Base-by-base conservation (phyloP, 2,329 filamentous ascomycete genomes). In the Ilyonectria robusta region DNA sequence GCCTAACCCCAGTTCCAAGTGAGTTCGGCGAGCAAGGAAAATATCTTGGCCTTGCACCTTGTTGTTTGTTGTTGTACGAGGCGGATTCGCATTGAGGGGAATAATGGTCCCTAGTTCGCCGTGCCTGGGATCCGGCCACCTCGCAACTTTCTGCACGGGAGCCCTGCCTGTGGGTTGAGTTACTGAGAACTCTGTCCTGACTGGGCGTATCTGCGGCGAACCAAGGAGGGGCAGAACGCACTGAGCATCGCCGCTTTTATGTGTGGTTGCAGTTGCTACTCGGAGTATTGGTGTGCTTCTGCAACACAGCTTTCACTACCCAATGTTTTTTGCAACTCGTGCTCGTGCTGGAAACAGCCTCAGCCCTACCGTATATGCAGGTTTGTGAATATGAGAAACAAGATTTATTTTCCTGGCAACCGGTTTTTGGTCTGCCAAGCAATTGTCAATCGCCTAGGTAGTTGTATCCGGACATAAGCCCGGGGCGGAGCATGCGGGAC, bases 311-410 rank as follows among this genome's bases (percentile, higher is more conserved):
- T 33, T 21, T 55, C 11, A 13, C 40, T 42, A 15, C n/a, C 23
- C 17, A 26, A 26, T 26, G 23, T 31, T n/a, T 9, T 7, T 42
- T 40, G 15, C 42, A 33, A 47, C 50, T 26, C 29, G 7, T 42
- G 51, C 35, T 44, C 13, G 59, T 21, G 29, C 21, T 15, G 17
- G 37, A 26, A 46, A 53, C 6, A 11, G 33, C 29, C 42, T 54
- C 58, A 58, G 58, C 58, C 58, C 63, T 66, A 54, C 40, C 47
- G 53, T 66, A 60, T 65, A 44, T 65, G 51, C 44, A 51, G 35
- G 37, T 44, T 31, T 21, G 47, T 54, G 62, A 7, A 15, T 21
- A 15, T 37, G 37, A 50, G 37, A 48, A 59, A 19, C 21, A 48
- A 54, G 19, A 10, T 7, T 11, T n/a, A 33, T 13, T 35, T 57